Evolutionary conservation across 2,329 filamentous ascomycete genomes (phyloP), one percentile per base, ranked within the genome.

Genomic region (Rhynchosporium graminicola): DNA sequence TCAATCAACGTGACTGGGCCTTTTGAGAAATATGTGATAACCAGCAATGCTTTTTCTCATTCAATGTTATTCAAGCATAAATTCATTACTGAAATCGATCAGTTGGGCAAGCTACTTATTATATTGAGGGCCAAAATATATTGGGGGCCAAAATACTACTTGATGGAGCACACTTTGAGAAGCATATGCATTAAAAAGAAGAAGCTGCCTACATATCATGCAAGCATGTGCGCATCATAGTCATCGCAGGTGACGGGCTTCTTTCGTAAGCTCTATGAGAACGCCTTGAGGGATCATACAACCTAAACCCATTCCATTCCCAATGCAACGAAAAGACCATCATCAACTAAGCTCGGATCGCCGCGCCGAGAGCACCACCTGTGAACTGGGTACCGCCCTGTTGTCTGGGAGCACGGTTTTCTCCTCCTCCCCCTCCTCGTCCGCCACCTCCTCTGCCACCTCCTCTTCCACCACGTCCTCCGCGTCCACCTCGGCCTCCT

Each of bases 361-460:
- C 86, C 69, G 84, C 84, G 71, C 90, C 89, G 76, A 94, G 79
- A 65, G 89, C 90, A 77, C 90, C 90, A 66, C 90, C 90, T 13
- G 90, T 92, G 78, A 93, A 94, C 74, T 91, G 88, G 67, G 88
- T 90, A 71, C 89, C 89, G 65, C 88, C 85, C 68, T 87, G 84
- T 75, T 88, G 86, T 76, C 87, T 81, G 74, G 86, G 87, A 26
- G 80, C 76, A 75, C 84, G 83, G 65, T 83, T 85, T 64, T 83
- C 82, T 52, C 77, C 59, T 36, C 60, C 82, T 52, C 77, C 75
- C 67, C 83, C 79, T 12, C 59, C 59, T 36, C 60, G 45, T 8
- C 60, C 60, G 47, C 85, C 80, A 61, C 88, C 88, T 51, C 63
- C 36, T 63, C 82, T 82, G 48, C 76, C 75, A 66, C 83, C 78